phyloP scores from a whole-genome alignment of 768 basidiomycete genomes.

The Kwoniella botswanensis region DNA sequence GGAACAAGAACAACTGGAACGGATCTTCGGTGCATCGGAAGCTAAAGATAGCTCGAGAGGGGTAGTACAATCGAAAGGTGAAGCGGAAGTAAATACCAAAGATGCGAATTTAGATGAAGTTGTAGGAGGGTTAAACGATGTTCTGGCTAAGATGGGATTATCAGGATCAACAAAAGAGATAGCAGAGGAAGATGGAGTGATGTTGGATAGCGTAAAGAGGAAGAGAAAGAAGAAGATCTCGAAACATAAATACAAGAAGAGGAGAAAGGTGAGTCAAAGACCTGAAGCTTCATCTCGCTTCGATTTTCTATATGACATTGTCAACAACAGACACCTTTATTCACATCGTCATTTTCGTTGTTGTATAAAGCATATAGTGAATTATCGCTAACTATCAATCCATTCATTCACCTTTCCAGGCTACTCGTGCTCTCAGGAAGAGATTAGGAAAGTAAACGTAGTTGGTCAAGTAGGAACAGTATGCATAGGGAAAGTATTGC shows the following conservation, averaged over 20 bases:
- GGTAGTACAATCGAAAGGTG: conserved; percentile 54
- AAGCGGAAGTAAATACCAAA: conserved; percentile 54
- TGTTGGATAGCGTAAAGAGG: conserved; percentile 58
- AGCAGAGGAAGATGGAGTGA: conserved; percentile 60
- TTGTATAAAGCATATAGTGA: background rate
- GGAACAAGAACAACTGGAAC: conserved; percentile 71
- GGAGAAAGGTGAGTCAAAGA: conserved; percentile 72
- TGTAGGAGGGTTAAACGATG: conserved; percentile 25
- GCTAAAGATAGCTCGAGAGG: background rate
- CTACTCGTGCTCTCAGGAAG: conserved; percentile 46
- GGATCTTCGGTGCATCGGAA: conserved; percentile 65
- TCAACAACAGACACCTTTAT: background rate
- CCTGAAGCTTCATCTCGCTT: background rate
- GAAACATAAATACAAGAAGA: conserved; percentile 94
- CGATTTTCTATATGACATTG: background rate
- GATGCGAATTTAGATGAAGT: conserved; percentile 30
- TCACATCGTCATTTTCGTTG: no score
- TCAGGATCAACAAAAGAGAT: background rate
- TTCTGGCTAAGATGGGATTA: conserved; percentile 23
- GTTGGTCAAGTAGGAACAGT: no score
- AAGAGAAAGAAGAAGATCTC: conserved; percentile 81
- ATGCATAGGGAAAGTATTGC: conserved; percentile 5
- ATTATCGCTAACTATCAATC: no score
- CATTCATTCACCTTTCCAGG: conserved; percentile 14
- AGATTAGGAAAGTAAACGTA: conserved; percentile 41